Evolutionary conservation across 2,329 filamentous ascomycete genomes (phyloP).

Genomic region (Venturia carpophila): DNA sequence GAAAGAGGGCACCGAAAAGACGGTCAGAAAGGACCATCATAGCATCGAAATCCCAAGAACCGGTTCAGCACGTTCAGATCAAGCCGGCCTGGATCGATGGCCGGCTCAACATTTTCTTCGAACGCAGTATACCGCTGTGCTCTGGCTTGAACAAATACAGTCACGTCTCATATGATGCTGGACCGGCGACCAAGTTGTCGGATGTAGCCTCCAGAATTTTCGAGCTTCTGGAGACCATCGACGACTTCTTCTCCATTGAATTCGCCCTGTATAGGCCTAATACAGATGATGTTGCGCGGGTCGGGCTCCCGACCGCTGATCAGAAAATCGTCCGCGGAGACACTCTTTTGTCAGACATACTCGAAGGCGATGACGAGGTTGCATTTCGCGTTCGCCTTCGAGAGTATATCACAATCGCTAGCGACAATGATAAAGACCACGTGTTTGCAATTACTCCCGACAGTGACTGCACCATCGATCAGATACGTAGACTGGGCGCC

Average conservation of each 20-base stretch:
- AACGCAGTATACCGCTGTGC: background rate
- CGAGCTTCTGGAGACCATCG: background rate
- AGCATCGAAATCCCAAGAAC: background rate
- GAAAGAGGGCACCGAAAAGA: background rate
- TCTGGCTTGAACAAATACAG: background rate
- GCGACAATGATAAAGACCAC: background rate
- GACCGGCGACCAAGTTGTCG: background rate
- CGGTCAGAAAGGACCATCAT: background rate
- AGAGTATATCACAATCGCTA: conserved; percentile 1
- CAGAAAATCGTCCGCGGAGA: background rate
- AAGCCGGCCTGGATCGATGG: background rate
- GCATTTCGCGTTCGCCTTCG: conserved; percentile 6
- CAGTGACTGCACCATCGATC: background rate
- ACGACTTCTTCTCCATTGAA: conserved; percentile 7
- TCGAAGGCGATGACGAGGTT: background rate
- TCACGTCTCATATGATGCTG: background rate
- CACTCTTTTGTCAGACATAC: background rate
- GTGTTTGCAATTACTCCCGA: background rate
- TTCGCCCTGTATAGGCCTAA: background rate
- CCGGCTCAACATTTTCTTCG: conserved; percentile 5
- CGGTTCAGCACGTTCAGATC: background rate
- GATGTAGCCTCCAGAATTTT: background rate
- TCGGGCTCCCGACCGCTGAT: background rate
- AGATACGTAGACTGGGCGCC: background rate
- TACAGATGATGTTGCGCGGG: background rate